These are phyloP conservation scores for Neoboletus magnificus DNA, from an alignment of 768 basidiomycete species.

Conservation along the genomic window DNA sequence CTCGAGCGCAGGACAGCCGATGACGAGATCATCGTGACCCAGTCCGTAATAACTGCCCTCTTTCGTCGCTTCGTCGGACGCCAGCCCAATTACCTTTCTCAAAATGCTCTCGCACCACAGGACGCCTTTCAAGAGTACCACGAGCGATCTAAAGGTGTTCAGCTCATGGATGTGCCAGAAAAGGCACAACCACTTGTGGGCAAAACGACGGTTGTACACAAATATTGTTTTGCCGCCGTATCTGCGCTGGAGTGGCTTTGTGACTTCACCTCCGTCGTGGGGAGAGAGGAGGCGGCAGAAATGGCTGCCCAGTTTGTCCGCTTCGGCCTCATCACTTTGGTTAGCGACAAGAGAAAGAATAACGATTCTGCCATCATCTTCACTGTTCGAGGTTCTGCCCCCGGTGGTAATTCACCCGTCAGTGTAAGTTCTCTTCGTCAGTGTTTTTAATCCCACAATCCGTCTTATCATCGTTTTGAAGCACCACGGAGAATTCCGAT, in stretches of 20 bases:
- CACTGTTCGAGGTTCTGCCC: conserved; percentile 80
- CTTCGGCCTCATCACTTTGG: conserved; percentile 84
- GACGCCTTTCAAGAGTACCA: conserved; percentile 74
- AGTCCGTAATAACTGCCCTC: conserved; percentile 89
- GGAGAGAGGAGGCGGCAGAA: conserved; percentile 94
- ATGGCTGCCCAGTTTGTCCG: conserved; percentile 98
- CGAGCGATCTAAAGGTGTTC: conserved; percentile 73
- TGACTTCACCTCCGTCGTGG: conserved; percentile 95
- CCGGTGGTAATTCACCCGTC: conserved; percentile 70
- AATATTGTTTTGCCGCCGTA: conserved; percentile 81
- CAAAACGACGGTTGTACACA: conserved; percentile 45
- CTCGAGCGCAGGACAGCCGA: conserved; percentile 89
- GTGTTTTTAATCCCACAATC: background rate
- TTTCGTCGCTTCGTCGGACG: conserved; percentile 95
- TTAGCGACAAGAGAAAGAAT: conserved; percentile 88
- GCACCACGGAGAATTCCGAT: conserved; percentile 96
- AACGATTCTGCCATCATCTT: conserved; percentile 93
- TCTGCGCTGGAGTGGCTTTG: conserved; percentile 94
- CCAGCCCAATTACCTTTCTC: conserved; percentile 70
- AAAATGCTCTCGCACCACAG: conserved; percentile 40
- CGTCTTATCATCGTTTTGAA: conserved; percentile 31
- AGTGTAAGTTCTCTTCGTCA: conserved; percentile 45
- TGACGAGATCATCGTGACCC: conserved; percentile 96
- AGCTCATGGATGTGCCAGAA: conserved; percentile 69
- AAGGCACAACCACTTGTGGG: conserved; percentile 54